A percentile compares a stretch with the other conserved stretches of the same genome.
Conservation (phyloP, 257 asterid species). For the Hygrophila difformis region DNA sequence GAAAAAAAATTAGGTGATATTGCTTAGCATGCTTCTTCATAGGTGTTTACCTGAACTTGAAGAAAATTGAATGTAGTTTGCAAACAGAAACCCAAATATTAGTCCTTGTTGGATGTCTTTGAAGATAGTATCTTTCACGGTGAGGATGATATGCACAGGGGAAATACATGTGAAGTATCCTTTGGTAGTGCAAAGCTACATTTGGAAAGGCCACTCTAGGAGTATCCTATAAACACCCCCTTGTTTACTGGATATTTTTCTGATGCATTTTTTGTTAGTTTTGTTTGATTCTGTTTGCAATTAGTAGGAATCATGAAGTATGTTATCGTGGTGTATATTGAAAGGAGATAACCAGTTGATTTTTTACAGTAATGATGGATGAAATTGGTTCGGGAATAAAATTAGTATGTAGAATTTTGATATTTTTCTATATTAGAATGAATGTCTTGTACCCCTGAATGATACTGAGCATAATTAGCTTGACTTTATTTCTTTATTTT, state of each 20-base stretch:
- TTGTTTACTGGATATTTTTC: constrained; percentile 12
- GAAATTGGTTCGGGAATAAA: not conserved
- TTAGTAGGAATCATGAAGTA: too few relatives aligned
- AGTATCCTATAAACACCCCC: constrained; percentile 11
- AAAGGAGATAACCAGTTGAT: too few relatives aligned
- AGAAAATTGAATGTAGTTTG: constrained; percentile 2
- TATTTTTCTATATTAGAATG: constrained; percentile 1
- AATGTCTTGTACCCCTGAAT: not conserved
- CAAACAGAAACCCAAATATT: constrained; percentile 1
- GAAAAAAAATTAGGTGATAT: constrained; percentile 2
- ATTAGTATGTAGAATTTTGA: not conserved
- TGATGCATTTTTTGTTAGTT: not conserved
- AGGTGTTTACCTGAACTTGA: constrained; percentile 11
- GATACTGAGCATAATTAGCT: constrained; percentile 7
- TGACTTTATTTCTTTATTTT: constrained; percentile 6
- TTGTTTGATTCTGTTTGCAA: not conserved
- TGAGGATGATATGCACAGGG: not conserved
- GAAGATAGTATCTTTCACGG: not conserved
- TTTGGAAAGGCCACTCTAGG: not conserved
- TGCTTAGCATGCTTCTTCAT: constrained; percentile 4
- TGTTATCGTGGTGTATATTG: too few relatives aligned
- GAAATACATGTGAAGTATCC: not conserved
- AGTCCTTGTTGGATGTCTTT: constrained; percentile 4
- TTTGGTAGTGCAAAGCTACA: too few relatives aligned
- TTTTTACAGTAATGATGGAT: not conserved